A percentile compares a stretch with the other conserved stretches of the same genome.
These are phyloP conservation scores for Platanus orientalis DNA, from an alignment of 164 flowering plant species.

Conservation along the genomic window DNA sequence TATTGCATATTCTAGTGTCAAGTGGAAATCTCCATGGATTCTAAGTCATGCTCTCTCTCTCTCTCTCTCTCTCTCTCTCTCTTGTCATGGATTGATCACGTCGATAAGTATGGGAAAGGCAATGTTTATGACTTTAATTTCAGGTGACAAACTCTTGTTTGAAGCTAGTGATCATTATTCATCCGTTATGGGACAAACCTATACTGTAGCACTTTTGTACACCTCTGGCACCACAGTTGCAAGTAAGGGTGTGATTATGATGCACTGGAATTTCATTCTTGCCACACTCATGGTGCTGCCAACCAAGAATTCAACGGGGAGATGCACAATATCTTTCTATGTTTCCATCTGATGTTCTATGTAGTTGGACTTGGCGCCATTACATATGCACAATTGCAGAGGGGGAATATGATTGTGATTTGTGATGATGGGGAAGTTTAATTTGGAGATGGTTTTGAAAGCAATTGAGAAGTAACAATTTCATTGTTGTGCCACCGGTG, in stretches of 20 bases:
- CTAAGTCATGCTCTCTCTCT: no score
- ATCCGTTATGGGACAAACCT: conserved; percentile 54
- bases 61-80: no score
- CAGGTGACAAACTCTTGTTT: conserved; percentile 63
- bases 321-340: conserved; percentile 33
- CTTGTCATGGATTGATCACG: no score
- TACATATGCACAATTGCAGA: conserved; percentile 42
- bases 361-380: conserved; percentile 48
- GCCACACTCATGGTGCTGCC: conserved; percentile 36
- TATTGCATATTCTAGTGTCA: no score
- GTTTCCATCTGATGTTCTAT: conserved; percentile 74
- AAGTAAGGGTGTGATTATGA: conserved; percentile 69
- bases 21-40: no score
- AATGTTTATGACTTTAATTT: no score
- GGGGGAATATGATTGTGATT: conserved; percentile 48
- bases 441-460: conserved; percentile 44
- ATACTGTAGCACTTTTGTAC: conserved; percentile 68
- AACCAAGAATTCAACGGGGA: conserved; percentile 53
- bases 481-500: conserved; percentile 76
- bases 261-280: conserved; percentile 61
- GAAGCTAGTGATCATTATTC: conserved; percentile 57
- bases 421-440: conserved; percentile 51
- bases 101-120: no score
- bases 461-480: conserved; percentile 59
- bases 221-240: conserved; percentile 85